Evolutionary conservation across 1,139 yeast genomes (phyloP), one percentile per base, ranked within the genome.

Genomic region (Debaryomyces subglobosus): DNA sequence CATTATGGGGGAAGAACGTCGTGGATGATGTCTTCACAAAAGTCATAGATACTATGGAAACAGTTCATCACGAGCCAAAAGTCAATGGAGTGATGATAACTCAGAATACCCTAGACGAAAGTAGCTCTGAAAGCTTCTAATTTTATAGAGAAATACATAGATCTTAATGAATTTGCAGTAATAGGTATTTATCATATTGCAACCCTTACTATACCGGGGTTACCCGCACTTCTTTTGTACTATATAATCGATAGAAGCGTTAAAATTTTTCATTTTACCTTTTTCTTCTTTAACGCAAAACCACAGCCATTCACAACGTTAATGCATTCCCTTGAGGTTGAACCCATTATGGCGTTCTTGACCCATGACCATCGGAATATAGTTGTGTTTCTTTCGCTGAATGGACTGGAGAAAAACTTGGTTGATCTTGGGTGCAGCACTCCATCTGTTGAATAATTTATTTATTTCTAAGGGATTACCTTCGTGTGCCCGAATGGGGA

Each of bases 401-500:
- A 62, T 78, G 87, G 80, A 77, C 88, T 82, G 89, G 84, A 85
- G 89, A 84, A 57, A 56, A 77, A 78, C 71, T 65, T 68, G 67
- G 78, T 74, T 69, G 83, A 77, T 85, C 91, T 85, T 82, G 91
- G 91, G 91, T 85, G 91, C 91, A 83, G 84, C 84, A 76, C 68
- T 72, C 77, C 88, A 81, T 82, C 74, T 64, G 82, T 69, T 54
- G 57, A 67, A 71, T 67, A 70, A 67, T 64, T 66, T 65, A 66
- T 67, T 65, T 67, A 67, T 70, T 69, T 71, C 85, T 80, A 82
- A 84, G 88, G 89, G 84, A 65, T 72, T 78, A 76, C 89, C 90
- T 85, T 85, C 88, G 91, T 84, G 89, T 78, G 76, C 84, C 88
- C 89, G 88, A 72, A 84, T 85, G 89, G 79, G 87, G 78, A 69